Percentiles rank a stretch among this genome's conserved stretches.
phyloP scores from a whole-genome alignment of 306 rosid genomes.

The Quercus robur region DNA sequence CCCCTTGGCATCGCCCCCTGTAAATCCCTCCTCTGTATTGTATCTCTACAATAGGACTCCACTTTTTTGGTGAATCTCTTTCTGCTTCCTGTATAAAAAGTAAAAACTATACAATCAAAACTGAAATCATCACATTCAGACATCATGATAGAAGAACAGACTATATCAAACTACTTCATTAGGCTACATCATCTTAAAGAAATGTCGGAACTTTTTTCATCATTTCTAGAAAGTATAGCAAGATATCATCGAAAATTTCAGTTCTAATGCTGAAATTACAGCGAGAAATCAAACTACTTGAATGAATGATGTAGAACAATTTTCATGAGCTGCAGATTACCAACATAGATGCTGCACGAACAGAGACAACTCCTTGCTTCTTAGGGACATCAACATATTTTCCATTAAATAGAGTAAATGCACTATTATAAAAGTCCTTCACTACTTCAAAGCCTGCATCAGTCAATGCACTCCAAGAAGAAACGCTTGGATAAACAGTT shows the following conservation, averaged over 20 bases:
- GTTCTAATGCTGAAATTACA: too few species aligned
- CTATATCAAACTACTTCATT: background rate
- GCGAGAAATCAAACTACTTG: background rate
- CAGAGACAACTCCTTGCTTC: slow-evolving; percentile 71
- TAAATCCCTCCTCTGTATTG: slow-evolving; percentile 83
- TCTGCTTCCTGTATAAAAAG: slow-evolving; percentile 72
- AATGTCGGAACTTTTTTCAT: too few species aligned
- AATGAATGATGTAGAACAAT: background rate
- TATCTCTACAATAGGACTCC: slow-evolving; percentile 89
- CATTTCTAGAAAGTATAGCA: too few species aligned
- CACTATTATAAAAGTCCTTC: slow-evolving; percentile 47
- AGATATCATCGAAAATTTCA: too few species aligned
- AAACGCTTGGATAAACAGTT: slow-evolving; percentile 17
- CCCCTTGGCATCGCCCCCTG: slow-evolving; percentile 95
- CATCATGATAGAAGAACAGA: background rate
- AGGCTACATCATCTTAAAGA: too few species aligned
- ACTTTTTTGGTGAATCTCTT: slow-evolving; percentile 78
- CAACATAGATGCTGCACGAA: slow-evolving; percentile 95
- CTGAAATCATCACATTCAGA: slow-evolving; percentile 13
- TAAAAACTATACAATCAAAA: slow-evolving; percentile 12
- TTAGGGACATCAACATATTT: slow-evolving; percentile 50
- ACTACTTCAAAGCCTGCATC: slow-evolving; percentile 65
- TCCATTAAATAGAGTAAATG: slow-evolving; percentile 62
- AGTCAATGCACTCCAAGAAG: slow-evolving; percentile 51
- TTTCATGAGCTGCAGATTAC: slow-evolving; percentile 35